Evolutionary conservation across 176 grass and related monocot genomes (phyloP).

Genomic region (Rhipidocladum racemiflorum): DNA sequence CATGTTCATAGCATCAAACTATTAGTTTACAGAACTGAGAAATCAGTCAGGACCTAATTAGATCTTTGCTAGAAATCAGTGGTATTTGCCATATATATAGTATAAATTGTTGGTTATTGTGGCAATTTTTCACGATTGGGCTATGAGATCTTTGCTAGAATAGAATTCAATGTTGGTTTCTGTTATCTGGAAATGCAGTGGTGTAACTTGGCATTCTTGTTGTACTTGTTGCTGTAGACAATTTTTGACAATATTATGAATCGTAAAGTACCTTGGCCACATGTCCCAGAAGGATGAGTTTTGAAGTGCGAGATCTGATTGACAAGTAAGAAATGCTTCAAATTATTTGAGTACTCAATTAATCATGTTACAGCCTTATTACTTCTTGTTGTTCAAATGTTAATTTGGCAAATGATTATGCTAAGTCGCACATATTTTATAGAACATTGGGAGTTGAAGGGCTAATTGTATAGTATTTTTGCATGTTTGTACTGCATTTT

Average conservation of each 20-base stretch:
- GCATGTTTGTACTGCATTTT: background rate
- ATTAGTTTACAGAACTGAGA: conserved; percentile 1
- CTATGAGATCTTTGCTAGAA: conserved; percentile 16
- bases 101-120: conserved; percentile 9
- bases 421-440: background rate
- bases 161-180: conserved; percentile 12
- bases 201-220: conserved; percentile 37
- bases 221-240: conserved; percentile 62
- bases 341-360: conserved; percentile 17
- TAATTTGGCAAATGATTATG: conserved; percentile 25
- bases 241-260: conserved; percentile 99
- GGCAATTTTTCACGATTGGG: background rate
- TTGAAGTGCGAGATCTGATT: conserved; percentile 86
- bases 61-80: conserved; percentile 5
- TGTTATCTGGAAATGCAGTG: conserved; percentile 15
- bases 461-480: background rate
- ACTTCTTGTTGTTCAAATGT: conserved; percentile 18
- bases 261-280: conserved; percentile 94
- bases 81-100: background rate
- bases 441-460: background rate
- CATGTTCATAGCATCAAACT: background rate
- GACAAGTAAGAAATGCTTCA: conserved; percentile 69
- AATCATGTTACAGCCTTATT: conserved; percentile 12
- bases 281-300: conserved; percentile 86
- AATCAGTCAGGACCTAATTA: background rate